These are phyloP conservation scores for Huntiella savannae DNA, from an alignment of 2,329 filamentous ascomycete genomes.

Conservation along the genomic window DNA sequence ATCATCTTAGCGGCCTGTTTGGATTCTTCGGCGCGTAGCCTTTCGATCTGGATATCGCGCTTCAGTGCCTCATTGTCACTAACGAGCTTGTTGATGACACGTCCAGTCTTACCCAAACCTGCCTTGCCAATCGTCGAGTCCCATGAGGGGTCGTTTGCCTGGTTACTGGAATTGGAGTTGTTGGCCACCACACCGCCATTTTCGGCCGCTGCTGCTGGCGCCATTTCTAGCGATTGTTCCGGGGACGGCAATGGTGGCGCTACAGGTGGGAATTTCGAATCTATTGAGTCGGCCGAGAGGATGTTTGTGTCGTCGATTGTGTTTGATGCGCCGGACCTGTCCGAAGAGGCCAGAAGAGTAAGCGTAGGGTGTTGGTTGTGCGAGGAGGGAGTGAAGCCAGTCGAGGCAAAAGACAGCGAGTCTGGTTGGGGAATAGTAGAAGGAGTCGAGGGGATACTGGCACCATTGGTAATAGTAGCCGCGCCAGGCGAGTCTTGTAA, in stretches of 20 bases:
- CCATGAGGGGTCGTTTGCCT: constrained; percentile 22
- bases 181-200: constrained; percentile 15
- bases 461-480: constrained; percentile 3
- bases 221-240: constrained; percentile 12
- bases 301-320: neutral
- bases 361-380: neutral
- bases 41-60: constrained; percentile 50
- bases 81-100: constrained; percentile 65
- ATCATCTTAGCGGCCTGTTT: constrained; percentile 46
- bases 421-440: neutral
- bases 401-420: neutral
- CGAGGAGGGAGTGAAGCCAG: neutral
- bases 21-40: constrained; percentile 48
- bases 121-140: constrained; percentile 52
- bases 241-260: constrained; percentile 13
- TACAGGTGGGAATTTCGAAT: constrained; percentile 3
- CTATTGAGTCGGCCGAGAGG: constrained; percentile 6
- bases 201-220: constrained; percentile 1
- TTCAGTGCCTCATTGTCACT: constrained; percentile 63
- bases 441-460: neutral
- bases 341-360: neutral
- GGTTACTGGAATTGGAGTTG: constrained; percentile 14
- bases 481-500: constrained; percentile 2
- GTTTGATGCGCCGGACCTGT: neutral
- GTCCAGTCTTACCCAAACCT: constrained; percentile 52